phyloP scores from a whole-genome alignment of 768 basidiomycete species.

The Calocybe cyanea region DNA sequence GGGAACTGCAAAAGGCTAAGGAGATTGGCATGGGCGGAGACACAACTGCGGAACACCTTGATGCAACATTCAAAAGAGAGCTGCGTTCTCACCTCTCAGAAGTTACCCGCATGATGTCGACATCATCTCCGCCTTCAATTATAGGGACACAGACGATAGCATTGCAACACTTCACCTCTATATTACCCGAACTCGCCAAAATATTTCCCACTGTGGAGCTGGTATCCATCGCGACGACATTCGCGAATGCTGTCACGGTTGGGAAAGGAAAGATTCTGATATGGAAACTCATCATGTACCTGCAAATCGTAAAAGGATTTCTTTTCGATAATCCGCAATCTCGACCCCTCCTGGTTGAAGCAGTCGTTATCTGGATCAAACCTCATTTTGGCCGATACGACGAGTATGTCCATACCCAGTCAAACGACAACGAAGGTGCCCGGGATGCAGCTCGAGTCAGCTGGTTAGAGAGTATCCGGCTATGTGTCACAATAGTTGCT shows the following conservation, averaged over 20 bases:
- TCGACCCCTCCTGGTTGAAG: conserved; percentile 77
- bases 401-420: conserved; percentile 62
- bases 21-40: conserved; percentile 77
- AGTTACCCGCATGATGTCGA: conserved; percentile 88
- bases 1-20: conserved; percentile 81
- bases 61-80: conserved; percentile 81
- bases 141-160: conserved; percentile 96
- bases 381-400: conserved; percentile 92
- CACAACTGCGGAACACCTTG: conserved; percentile 82
- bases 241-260: conserved; percentile 76
- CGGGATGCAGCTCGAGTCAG: conserved; percentile 74
- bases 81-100: conserved; percentile 71
- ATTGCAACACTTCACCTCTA: conserved; percentile 88
- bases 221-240: conserved; percentile 80
- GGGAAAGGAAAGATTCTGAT: conserved; percentile 85
- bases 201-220: conserved; percentile 81
- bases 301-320: conserved; percentile 87
- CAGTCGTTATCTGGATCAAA: conserved; percentile 90
- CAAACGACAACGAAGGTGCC: conserved; percentile 61
- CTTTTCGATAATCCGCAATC: conserved; percentile 81
- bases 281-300: conserved; percentile 92
- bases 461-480: conserved; percentile 89
- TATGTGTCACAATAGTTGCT: conserved; percentile 85
- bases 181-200: conserved; percentile 82
- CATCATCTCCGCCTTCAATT: conserved; percentile 73